A percentile compares a stretch with the other conserved stretches of the same genome.
phyloP scores from a whole-genome alignment of 352 stramenopile species.

The Phytophthora podocarpi region DNA sequence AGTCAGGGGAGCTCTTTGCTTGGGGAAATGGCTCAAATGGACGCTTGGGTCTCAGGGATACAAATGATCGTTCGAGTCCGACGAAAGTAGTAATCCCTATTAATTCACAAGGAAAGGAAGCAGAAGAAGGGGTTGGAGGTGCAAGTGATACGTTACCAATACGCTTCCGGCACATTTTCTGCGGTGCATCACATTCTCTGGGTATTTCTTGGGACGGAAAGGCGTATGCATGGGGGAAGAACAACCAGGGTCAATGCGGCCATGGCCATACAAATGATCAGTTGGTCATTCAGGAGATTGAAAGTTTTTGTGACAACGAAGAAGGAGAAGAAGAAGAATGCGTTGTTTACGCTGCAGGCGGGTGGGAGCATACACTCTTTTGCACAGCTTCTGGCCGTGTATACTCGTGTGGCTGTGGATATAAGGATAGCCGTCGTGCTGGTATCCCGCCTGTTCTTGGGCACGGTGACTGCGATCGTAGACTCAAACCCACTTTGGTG shows the following conservation, averaged over 20 bases:
- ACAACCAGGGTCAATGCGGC: conserved; percentile 87
- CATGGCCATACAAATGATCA: conserved; percentile 83
- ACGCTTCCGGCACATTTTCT: conserved; percentile 56
- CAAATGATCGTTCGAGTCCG: conserved; percentile 64
- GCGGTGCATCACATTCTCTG: conserved; percentile 81
- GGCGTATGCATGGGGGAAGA: conserved; percentile 80
- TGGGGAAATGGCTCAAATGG: conserved; percentile 91
- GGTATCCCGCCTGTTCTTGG: conserved; percentile 84
- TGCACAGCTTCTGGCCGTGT: conserved; percentile 64
- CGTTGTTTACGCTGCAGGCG: conserved; percentile 60
- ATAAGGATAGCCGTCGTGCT: conserved; percentile 83
- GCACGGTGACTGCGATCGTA: conserved; percentile 70
- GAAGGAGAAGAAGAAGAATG: conserved; percentile 53
- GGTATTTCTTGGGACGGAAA: conserved; percentile 59
- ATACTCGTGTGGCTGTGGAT: conserved; percentile 80
- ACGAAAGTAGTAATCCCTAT: conserved; percentile 33
- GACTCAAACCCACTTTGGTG: conserved; percentile 62
- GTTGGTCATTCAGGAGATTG: conserved; percentile 55
- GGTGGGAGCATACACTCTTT: conserved; percentile 87
- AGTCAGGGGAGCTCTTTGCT: conserved; percentile 68
- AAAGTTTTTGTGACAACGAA: conserved; percentile 53
- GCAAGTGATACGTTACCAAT: neutral
- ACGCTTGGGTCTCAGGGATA: conserved; percentile 79
- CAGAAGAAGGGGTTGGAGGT: neutral
- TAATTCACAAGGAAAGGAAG: neutral